Evolutionary conservation across 495 filamentous ascomycete genomes (phyloP).

Genomic region (Tuber calosporum): DNA sequence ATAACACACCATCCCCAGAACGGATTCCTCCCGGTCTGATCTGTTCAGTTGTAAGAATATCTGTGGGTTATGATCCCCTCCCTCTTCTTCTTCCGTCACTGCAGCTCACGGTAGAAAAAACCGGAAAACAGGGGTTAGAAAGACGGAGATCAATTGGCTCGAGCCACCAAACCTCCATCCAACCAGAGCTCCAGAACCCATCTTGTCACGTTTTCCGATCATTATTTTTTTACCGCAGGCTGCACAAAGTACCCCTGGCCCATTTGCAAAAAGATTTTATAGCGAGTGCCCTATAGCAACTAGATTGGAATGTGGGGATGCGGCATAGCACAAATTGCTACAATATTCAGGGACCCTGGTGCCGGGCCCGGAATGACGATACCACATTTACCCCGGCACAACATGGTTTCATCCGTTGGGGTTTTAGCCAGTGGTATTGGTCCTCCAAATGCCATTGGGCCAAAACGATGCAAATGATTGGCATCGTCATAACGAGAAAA

Average conservation of each 20-base stretch:
- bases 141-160: no score
- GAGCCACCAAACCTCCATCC: no score
- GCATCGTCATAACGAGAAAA: neutral
- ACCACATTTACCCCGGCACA: neutral
- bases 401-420: neutral
- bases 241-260: neutral
- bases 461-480: neutral
- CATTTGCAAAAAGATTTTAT: neutral
- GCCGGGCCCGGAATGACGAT: slow-evolving; percentile 12
- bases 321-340: slow-evolving; percentile 25
- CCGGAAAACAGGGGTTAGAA: no score
- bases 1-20: slow-evolving; percentile 3
- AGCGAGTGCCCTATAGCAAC: neutral
- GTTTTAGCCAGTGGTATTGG: neutral
- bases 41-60: neutral
- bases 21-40: neutral
- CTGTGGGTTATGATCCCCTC: neutral
- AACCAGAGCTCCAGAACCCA: no score
- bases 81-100: neutral
- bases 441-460: neutral
- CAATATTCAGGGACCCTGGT: slow-evolving; percentile 27
- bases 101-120: no score
- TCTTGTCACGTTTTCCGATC: no score
- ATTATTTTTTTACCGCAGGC: no score
- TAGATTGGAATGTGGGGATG: slow-evolving; percentile 28